phyloP scores from a whole-genome alignment of 371 early-diverging fungal genomes.

The Mortierella sp. region DNA sequence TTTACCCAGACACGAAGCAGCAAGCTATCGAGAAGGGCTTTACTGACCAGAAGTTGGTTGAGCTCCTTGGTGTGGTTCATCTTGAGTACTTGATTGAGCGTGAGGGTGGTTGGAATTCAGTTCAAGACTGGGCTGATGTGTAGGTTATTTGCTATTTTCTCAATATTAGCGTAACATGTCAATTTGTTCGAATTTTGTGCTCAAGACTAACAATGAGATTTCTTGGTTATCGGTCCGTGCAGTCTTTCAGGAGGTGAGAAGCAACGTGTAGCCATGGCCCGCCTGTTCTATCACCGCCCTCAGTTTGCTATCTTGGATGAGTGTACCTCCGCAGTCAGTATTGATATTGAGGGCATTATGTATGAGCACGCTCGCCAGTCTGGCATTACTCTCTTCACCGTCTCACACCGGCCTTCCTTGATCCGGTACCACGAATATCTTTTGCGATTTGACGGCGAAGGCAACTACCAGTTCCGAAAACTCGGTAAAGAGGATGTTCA shows the following conservation, averaged over 20 bases:
- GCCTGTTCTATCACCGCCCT: constrained; percentile 88
- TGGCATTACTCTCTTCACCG: constrained; percentile 89
- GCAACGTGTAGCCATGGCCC: constrained; percentile 88
- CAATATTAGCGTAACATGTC: no score
- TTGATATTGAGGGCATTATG: constrained; percentile 88
- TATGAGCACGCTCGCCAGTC: constrained; percentile 83
- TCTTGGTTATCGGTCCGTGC: neutral
- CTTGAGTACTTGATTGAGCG: constrained; percentile 80
- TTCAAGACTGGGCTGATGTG: constrained; percentile 87
- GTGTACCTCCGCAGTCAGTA: constrained; percentile 88
- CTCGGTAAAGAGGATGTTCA: constrained; percentile 64
- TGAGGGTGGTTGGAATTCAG: constrained; percentile 90
- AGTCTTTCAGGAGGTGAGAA: constrained; percentile 85
- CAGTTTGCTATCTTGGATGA: constrained; percentile 91
- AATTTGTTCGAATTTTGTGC: neutral
- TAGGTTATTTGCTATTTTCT: constrained; percentile 12
- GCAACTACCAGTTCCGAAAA: constrained; percentile 82
- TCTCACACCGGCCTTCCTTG: constrained; percentile 83
- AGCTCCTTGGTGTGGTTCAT: constrained; percentile 78
- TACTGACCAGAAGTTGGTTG: constrained; percentile 73
- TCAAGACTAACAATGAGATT: neutral
- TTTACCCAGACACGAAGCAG: constrained; percentile 79
- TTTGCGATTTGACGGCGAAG: constrained; percentile 87
- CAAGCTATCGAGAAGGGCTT: constrained; percentile 68
- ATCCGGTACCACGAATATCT: constrained; percentile 76